phyloP scores from a whole-genome alignment of 176 grass and related monocot genomes.

The Rhynchospora pubera region DNA sequence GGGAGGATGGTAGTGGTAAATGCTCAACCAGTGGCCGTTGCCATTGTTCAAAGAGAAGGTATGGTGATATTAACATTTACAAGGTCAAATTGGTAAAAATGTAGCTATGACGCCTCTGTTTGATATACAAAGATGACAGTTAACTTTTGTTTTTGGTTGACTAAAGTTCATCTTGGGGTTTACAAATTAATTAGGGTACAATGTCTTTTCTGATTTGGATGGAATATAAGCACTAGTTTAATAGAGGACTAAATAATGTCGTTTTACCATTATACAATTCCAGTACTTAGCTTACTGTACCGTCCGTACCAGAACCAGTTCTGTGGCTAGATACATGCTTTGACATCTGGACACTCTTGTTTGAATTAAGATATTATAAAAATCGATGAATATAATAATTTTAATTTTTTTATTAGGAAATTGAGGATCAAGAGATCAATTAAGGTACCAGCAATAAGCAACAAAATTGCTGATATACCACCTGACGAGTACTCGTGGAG shows the following conservation, averaged over 20 bases:
- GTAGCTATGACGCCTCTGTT: neutral
- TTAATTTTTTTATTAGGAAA: slow-evolving; percentile 38
- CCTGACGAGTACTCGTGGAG: slow-evolving; percentile 94
- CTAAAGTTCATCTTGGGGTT: neutral
- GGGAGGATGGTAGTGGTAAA: slow-evolving; percentile 59
- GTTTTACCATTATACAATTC: neutral
- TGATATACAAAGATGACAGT: neutral
- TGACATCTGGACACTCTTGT: neutral
- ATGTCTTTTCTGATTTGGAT: slow-evolving; percentile 15
- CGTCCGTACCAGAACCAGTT: neutral
- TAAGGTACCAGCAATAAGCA: slow-evolving; percentile 94
- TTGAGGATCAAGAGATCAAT: slow-evolving; percentile 77
- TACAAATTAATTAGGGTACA: neutral
- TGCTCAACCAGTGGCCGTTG: slow-evolving; percentile 54
- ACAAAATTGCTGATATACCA: slow-evolving; percentile 91
- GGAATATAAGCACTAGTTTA: neutral
- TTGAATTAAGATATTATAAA: neutral
- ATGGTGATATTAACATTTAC: neutral
- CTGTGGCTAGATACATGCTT: neutral
- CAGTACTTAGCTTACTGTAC: neutral
- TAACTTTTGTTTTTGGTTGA: neutral
- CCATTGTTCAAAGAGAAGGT: slow-evolving; percentile 96
- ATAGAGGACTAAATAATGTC: neutral
- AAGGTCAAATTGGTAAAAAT: neutral
- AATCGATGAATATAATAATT: neutral